Conservation (phyloP, 306 rosid species). For the Quercus wislizeni region DNA sequence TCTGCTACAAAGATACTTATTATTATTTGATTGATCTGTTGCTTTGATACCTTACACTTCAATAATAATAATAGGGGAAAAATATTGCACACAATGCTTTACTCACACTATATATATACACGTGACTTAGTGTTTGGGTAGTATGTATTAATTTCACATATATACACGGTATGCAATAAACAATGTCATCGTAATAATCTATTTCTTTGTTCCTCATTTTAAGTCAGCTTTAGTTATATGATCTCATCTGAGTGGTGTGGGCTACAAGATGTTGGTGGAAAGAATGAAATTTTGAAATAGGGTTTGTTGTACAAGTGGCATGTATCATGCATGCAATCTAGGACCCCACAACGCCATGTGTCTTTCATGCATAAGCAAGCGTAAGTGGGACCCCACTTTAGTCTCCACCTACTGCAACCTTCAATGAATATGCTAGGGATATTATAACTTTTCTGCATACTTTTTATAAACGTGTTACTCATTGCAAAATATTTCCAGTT, state of each 20-base stretch:
- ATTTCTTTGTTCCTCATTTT: background rate
- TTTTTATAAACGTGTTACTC: too few species aligned
- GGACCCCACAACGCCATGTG: conserved; percentile 29
- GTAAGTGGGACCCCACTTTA: background rate
- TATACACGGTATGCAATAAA: too few species aligned
- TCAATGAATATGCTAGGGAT: too few species aligned
- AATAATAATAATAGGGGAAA: background rate
- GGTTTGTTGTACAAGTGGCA: conserved; percentile 58
- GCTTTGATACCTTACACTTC: background rate
- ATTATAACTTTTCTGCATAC: too few species aligned
- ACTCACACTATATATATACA: too few species aligned
- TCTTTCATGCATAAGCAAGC: conserved; percentile 14
- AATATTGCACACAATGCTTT: too few species aligned
- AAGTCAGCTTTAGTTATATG: too few species aligned
- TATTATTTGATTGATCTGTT: background rate
- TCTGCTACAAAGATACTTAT: background rate
- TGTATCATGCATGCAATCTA: conserved; percentile 27
- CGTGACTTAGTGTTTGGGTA: too few species aligned
- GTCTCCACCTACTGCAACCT: too few species aligned
- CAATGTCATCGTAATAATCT: background rate
- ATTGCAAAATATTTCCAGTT: too few species aligned
- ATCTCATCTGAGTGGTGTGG: background rate
- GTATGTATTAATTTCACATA: too few species aligned
- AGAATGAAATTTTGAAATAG: conserved; percentile 14
- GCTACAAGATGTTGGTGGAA: background rate